Evolutionary conservation across 371 early-diverging fungal species (phyloP).

Genomic region (Lichtheimia ornata): DNA sequence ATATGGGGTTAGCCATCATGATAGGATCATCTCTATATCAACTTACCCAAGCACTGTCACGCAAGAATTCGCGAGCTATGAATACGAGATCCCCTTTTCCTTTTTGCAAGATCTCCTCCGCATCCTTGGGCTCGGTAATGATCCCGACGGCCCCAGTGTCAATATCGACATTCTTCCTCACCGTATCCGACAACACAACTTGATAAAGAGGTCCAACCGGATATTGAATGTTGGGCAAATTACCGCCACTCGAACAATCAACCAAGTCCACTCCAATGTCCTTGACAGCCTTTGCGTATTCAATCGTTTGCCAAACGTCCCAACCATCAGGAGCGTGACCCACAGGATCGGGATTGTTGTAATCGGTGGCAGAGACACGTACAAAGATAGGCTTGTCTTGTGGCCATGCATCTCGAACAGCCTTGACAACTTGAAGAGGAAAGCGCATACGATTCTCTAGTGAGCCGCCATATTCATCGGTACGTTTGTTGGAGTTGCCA

Average conservation of each 20-base stretch:
- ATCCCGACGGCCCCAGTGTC: slow-evolving; percentile 74
- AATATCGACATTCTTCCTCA: slow-evolving; percentile 62
- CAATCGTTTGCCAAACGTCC: slow-evolving; percentile 67
- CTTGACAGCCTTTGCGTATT: slow-evolving; percentile 55
- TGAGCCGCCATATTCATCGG: slow-evolving; percentile 82
- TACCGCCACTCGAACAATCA: slow-evolving; percentile 76
- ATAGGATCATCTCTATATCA: background rate
- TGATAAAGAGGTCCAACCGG: slow-evolving; percentile 64
- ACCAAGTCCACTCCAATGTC: slow-evolving; percentile 75
- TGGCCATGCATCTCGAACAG: slow-evolving; percentile 75
- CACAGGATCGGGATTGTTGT: slow-evolving; percentile 35
- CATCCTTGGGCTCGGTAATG: slow-evolving; percentile 67
- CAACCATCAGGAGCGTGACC: slow-evolving; percentile 44
- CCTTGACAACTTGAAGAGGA: slow-evolving; percentile 61
- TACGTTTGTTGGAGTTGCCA: slow-evolving; percentile 79
- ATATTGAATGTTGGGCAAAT: slow-evolving; percentile 49
- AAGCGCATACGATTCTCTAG: slow-evolving; percentile 79
- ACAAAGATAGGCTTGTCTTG: slow-evolving; percentile 78
- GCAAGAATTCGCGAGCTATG: slow-evolving; percentile 74
- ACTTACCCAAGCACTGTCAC: slow-evolving; percentile 42
- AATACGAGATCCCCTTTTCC: slow-evolving; percentile 77
- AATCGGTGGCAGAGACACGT: slow-evolving; percentile 77
- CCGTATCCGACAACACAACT: slow-evolving; percentile 65
- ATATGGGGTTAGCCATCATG: too few relatives aligned
- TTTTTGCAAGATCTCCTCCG: slow-evolving; percentile 65